Base-by-base conservation (phyloP, 2,329 filamentous ascomycete species). In the Aspergillus uvarum region DNA sequence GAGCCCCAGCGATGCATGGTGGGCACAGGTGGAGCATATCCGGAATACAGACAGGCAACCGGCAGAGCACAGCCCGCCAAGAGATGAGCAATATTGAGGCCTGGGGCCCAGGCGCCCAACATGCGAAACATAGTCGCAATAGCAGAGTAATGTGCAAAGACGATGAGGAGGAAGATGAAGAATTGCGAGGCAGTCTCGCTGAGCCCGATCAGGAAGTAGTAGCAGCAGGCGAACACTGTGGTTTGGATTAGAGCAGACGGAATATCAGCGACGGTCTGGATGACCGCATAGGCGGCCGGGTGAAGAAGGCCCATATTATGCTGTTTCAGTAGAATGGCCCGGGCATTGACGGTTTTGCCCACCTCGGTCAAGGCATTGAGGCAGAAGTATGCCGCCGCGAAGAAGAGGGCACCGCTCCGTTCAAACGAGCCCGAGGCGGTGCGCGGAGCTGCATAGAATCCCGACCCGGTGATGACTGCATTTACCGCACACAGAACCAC, bases 311-410 rank as follows among this genome's bases (percentile, higher is more conserved):
- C 89, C 67, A 91, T 96, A 0, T 89, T 88, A 59, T 89, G 87
- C 74, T 96, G 92, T 72, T 95, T 96, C 73, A 92, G 91, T 61
- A 96, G 84, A 42, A 96, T 89, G 0, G 87, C 83, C 8, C 92
- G 83, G 1, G 89, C 90, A 16, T 87, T 78, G 89, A 95, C 94
- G 1, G 89, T 89, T 11, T 83, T 82, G 0, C 83, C 89, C 0
- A 96, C 77, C 73, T 96, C 91, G 0, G 88, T 85, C 70, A 95
- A 93, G 91, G 91, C 90, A 70, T 92, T 88, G 75, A 96, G 94
- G n/a, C 89, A 89, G 73, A 94, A 94, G 82, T 94, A 94, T 4
- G 96, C 78, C 1, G 96, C 83, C 22, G 89, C 81, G 56, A 92
- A 86, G 77, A 96, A 96, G 54, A 96, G 80, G 1, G 94, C 84